Percentiles rank a stretch among this genome's conserved stretches.
These are phyloP conservation scores for Austroboletus eburneus DNA, from an alignment of 768 basidiomycete species.

Conservation along the genomic window DNA sequence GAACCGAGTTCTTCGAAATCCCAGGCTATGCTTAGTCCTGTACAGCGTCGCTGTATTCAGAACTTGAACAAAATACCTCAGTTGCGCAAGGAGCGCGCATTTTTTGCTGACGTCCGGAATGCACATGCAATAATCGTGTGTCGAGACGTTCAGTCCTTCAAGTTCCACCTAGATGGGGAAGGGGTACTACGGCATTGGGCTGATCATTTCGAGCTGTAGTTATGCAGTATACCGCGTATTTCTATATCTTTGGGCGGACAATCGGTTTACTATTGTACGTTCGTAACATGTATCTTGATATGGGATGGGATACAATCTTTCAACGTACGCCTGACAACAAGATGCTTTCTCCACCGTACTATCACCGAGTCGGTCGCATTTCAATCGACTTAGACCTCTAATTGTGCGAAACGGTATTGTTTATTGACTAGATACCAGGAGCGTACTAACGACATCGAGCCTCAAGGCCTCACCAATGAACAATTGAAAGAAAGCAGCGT, in stretches of 20 bases:
- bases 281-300: too few relatives aligned
- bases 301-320: too few relatives aligned
- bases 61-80: conserved; percentile 65
- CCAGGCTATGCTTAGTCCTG: conserved; percentile 48
- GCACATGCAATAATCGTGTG: conserved; percentile 71
- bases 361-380: neutral
- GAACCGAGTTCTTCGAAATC: conserved; percentile 15
- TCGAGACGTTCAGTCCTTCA: conserved; percentile 60
- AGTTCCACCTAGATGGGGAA: conserved; percentile 55
- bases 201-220: conserved; percentile 48
- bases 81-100: conserved; percentile 67
- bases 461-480: neutral
- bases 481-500: too few relatives aligned
- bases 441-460: neutral
- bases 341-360: neutral
- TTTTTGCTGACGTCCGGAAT: conserved; percentile 55
- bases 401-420: conserved; percentile 9
- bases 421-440: conserved; percentile 5
- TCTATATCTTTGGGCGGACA: neutral
- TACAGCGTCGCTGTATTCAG: conserved; percentile 53
- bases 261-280: too few relatives aligned
- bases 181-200: conserved; percentile 72
- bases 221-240: neutral
- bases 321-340: too few relatives aligned
- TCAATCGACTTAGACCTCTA: neutral